Base-by-base conservation (phyloP, 2,329 filamentous ascomycete genomes). In the Paraphoma sp. region DNA sequence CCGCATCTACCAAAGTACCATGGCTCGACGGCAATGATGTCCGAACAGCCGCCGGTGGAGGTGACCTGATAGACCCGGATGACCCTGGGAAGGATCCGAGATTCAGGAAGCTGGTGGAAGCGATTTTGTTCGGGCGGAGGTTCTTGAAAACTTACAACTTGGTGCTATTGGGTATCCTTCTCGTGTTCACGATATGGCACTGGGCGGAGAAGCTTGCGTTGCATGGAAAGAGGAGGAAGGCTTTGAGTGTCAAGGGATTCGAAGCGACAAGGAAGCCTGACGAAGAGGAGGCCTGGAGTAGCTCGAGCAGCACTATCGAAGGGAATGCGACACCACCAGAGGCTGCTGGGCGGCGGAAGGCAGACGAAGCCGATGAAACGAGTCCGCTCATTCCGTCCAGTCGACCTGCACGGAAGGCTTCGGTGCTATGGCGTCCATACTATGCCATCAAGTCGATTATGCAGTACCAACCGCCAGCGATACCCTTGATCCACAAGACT, bases 401-500 rank as follows among this genome's bases (percentile, higher is more conserved):
- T 17, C 45, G 36, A 8, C 28, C 50, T 5, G 45, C 29, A 38
- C 55, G 45, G 12, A 59, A 48, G 45, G 45, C 41, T 18, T 38
- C 45, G 12, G 51, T 30, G 38, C 9, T 58, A 17, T 59, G 62
- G 61, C 64, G 53, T 44, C 64, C 65, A 14, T 72, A 66, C 54
- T 68, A 65, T 47, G 33, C 63, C 2, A 28, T 72, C 48, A 71
- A 68, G 45, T 64, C 72, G 16, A 59, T 65, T 38, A 64, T 87
- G 14, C 81, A 84, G 57, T 85, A 87, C 56, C 87, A 89, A 64
- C 87, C 87, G 12, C 72, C 64, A 14, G 82, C 82, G 0, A 76
- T 89, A 11, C 85, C 84, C 0, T n/a, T 87, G 23, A 57, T 88
- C 65, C 82, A 86, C 69, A 85, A 84, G 52, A 73, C 76, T 1